Base-by-base conservation (phyloP, 495 filamentous ascomycete species). In the Talaromyces wortmannii region DNA sequence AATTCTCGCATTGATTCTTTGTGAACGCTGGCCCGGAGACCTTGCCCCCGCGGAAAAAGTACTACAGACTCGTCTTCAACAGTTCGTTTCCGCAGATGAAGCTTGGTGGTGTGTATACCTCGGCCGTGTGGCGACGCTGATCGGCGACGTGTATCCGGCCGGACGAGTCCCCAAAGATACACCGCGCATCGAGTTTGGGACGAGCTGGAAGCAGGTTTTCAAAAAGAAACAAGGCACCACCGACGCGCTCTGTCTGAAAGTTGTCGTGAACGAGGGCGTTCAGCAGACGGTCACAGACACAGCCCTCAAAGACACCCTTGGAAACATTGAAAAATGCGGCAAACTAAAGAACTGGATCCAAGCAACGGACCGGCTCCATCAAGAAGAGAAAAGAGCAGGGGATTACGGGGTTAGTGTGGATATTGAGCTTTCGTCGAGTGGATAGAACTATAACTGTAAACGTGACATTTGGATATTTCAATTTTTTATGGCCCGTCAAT, bases 11-110 rank as follows among this genome's bases (percentile, higher is more conserved):
- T 69, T 96, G 2, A 79, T 86, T 2, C 78, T 92, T 11, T 91
- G 84, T 52, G 87, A 85, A 46, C 78, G 92, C 57, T 95, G 89
- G 80, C 88, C 85, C 12, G 84, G 81, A 6, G 76, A 80, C 54
- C 69, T 95, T 2, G 75, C 77, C 8, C 76, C 78, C 1, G 68
- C 67, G 5, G 83, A 87, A 59, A 59, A 69, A 18, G 62, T 64
- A 3, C 68, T 84, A 8, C 72, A 76, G 29, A 52, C 62, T 2
- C 69, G 78, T 11, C 61, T 87, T 0, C 70, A 73, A 13, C 67
- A 69, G 36, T 63, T 84, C 6, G 62, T 80, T 0, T 71, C 72
- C 0, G 61, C 68, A 0, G 71, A 76, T 51, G 69, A 73, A 50
- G 69, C 71, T 13, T 88, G 82, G 78, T 88, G 85, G 84, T 75